Percentiles rank a stretch among this genome's conserved stretches.
phyloP scores from a whole-genome alignment of 1,284 basidiomycete genomes.

The Cutaneotrichosporon sp. region DNA sequence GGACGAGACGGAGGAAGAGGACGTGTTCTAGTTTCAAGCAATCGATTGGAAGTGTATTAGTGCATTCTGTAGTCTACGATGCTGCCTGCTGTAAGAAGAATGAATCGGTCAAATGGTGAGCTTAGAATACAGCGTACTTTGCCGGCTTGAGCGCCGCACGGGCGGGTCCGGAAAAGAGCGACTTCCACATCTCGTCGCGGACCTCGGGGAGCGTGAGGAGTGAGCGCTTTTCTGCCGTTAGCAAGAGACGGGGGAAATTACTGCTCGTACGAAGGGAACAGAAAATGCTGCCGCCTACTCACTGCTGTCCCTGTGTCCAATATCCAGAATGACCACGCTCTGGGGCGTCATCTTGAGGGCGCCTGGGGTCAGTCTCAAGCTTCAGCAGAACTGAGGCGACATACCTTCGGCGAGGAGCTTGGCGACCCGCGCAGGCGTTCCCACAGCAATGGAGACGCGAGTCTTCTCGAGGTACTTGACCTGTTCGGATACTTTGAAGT shows the following conservation, averaged over 20 bases:
- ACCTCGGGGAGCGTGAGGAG: slow-evolving; percentile 47
- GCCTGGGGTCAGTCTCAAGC: slow-evolving; percentile 17
- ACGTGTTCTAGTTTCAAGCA: slow-evolving; percentile 23
- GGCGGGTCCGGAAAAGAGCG: slow-evolving; percentile 36
- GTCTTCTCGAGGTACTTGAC: slow-evolving; percentile 46
- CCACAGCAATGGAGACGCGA: slow-evolving; percentile 46
- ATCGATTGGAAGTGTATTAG: slow-evolving; percentile 5
- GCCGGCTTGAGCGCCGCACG: slow-evolving; percentile 33
- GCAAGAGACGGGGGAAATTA: background rate
- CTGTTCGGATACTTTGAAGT: slow-evolving; percentile 49
- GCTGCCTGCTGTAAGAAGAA: background rate
- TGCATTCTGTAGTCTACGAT: slow-evolving; percentile 3
- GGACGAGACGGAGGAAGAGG: slow-evolving; percentile 15
- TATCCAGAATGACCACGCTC: slow-evolving; percentile 45
- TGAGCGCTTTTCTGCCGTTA: slow-evolving; percentile 40
- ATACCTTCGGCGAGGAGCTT: slow-evolving; percentile 44
- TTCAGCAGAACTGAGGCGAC: background rate
- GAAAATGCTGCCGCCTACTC: no score
- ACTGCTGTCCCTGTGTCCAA: slow-evolving; percentile 43
- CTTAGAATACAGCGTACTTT: slow-evolving; percentile 41
- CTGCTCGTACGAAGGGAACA: no score
- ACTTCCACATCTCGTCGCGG: slow-evolving; percentile 47
- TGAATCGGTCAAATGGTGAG: background rate
- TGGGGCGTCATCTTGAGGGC: slow-evolving; percentile 39
- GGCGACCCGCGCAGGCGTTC: slow-evolving; percentile 47